These are phyloP conservation scores for Vanrija pseudolonga DNA, from an alignment of 1,284 basidiomycete species.

Conservation along the genomic window DNA sequence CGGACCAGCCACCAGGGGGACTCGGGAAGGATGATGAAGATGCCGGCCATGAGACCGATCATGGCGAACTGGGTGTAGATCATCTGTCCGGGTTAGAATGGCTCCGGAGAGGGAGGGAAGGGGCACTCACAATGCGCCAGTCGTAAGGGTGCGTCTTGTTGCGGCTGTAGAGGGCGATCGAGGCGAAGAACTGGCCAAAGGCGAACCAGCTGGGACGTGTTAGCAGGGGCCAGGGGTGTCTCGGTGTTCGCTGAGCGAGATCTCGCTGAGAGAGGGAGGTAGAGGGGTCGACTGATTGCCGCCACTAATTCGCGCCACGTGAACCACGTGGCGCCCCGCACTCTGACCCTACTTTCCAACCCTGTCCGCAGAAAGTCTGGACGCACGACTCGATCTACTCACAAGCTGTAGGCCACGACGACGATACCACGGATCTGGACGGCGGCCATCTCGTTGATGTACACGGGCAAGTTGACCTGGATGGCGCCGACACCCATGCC, in stretches of 20 bases:
- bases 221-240: not conserved
- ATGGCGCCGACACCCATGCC: constrained; percentile 26
- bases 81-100: constrained; percentile 3
- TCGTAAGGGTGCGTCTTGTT: constrained; percentile 13
- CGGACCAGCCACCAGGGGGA: constrained; percentile 32
- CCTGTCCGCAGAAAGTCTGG: no score
- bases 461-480: constrained; percentile 25
- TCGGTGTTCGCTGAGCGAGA: not conserved
- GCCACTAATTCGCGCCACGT: no score
- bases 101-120: not conserved
- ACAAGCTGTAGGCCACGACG: constrained; percentile 24
- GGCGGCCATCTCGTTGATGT: constrained; percentile 23
- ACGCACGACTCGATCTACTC: not conserved
- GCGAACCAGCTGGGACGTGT: constrained; percentile 14
- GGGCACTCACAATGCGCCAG: constrained; percentile 8
- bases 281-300: no score
- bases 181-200: constrained; percentile 18
- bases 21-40: constrained; percentile 33
- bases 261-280: no score
- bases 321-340: not conserved
- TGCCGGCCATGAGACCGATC: constrained; percentile 26
- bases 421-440: constrained; percentile 26
- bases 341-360: no score
- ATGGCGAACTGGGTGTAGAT: constrained; percentile 32
- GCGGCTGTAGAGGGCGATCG: constrained; percentile 15